Evolutionary conservation across 176 grass and related monocot species (phyloP).

Genomic region (Oropetium thomaeum): DNA sequence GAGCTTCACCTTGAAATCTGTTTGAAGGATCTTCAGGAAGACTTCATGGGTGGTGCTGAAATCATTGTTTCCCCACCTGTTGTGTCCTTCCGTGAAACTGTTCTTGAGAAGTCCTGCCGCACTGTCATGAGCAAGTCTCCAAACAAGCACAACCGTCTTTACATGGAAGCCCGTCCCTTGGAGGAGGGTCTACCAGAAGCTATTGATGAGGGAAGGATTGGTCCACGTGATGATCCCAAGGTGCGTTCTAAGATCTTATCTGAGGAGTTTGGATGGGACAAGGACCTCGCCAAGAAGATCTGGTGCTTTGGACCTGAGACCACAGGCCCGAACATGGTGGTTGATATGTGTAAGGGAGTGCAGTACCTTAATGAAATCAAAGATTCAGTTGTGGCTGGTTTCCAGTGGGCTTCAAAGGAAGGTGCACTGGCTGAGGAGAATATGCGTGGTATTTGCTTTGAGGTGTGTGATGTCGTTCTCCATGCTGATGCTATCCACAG

Average conservation of each 20-base stretch:
- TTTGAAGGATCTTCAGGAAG: constrained; percentile 75
- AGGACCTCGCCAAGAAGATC: constrained; percentile 89
- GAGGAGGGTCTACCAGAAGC: constrained; percentile 70
- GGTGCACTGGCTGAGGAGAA: constrained; percentile 68
- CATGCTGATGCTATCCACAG: constrained; percentile 81
- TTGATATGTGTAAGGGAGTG: constrained; percentile 88
- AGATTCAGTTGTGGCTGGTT: constrained; percentile 72
- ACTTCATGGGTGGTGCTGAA: constrained; percentile 78
- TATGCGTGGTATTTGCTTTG: constrained; percentile 77
- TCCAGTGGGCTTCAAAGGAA: constrained; percentile 80
- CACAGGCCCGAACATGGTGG: constrained; percentile 68
- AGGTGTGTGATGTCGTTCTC: constrained; percentile 73
- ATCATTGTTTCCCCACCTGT: constrained; percentile 63
- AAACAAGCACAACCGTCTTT: constrained; percentile 79
- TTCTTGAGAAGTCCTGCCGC: constrained; percentile 63
- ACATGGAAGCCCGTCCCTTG: constrained; percentile 70
- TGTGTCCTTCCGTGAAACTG: constrained; percentile 87
- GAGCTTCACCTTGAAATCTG: constrained; percentile 81
- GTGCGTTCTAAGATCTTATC: constrained; percentile 66
- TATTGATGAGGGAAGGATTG: constrained; percentile 64
- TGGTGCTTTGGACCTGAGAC: constrained; percentile 91
- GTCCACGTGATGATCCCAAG: constrained; percentile 78
- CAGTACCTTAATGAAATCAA: constrained; percentile 84
- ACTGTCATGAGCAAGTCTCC: constrained; percentile 82
- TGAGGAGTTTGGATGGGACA: constrained; percentile 78